phyloP scores from a whole-genome alignment of 2,329 filamentous ascomycete genomes.

The Aureobasidium sp. region DNA sequence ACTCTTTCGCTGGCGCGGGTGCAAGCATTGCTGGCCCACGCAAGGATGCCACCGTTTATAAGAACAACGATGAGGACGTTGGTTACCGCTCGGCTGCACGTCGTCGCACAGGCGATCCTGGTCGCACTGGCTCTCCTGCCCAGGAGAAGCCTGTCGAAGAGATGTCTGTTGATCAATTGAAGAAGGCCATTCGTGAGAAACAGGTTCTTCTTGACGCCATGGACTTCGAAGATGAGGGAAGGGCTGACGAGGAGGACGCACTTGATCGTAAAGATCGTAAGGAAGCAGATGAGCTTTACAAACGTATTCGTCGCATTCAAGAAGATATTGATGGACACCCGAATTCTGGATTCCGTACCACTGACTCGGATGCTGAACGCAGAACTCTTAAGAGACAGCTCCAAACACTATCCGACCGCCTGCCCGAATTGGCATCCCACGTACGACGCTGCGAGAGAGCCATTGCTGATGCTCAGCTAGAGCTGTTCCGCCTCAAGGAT shows the following conservation, averaged over 20 bases:
- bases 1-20: conserved; percentile 66
- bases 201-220: conserved; percentile 91
- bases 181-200: conserved; percentile 89
- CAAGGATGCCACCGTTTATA: conserved; percentile 94
- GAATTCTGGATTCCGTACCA: conserved; percentile 60
- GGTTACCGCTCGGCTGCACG: conserved; percentile 89
- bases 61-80: conserved; percentile 84
- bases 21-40: conserved; percentile 54
- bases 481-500: conserved; percentile 89
- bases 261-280: conserved; percentile 84
- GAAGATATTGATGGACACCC: conserved; percentile 93
- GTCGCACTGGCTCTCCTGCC: conserved; percentile 70
- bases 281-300: conserved; percentile 90
- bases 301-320: conserved; percentile 82
- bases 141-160: conserved; percentile 69
- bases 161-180: conserved; percentile 75
- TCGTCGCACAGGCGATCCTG: conserved; percentile 63
- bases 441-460: conserved; percentile 85
- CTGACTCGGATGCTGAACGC: conserved; percentile 82
- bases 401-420: conserved; percentile 77
- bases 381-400: conserved; percentile 82
- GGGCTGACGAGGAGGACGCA: conserved; percentile 82
- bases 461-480: conserved; percentile 84
- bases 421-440: conserved; percentile 86
- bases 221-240: conserved; percentile 90